Base-by-base conservation (phyloP, 2,329 filamentous ascomycete genomes). In the Amesomyces nigricolor region DNA sequence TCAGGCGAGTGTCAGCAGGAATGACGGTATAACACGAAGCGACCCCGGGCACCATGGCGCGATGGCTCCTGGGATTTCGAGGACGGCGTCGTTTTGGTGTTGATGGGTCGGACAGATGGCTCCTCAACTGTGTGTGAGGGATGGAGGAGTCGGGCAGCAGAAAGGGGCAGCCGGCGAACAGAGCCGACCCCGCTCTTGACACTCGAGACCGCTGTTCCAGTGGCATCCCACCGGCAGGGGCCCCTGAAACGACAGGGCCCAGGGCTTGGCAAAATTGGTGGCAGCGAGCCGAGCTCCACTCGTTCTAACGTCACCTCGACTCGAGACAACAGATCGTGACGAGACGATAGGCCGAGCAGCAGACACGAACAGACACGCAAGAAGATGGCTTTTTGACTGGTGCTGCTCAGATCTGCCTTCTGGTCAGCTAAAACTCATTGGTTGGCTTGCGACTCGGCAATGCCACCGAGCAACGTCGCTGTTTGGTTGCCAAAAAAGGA, bases 181-280 rank as follows among this genome's bases (percentile, higher is more conserved):
- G 39, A 35, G 42, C 26, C 6, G 22, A 44, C 55, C 56, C 56
- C 51, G 56, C 56, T 22, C 55, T 57, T 57, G 55, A 47, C 51
- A 35, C 16, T 43, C 39, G 39, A 35, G 35, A 22, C 22, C 7
- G 39, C 32, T 16, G 50, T 48, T 47, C 26, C 22, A 26, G 22
- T 26, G 22, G 22, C 22, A 26, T 26, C 22, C 53, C 53, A 47
- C 53, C 37, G 44, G 8, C 42, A 35, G 48, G 47, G 17, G 29
- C 16, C 19, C 19, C 40, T 55, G 53, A 55, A 55, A 55, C 53
- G 35, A 16, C 53, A 45, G 38, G 47, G 42, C 19, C 47, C 47
- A 22, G 47, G 47, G 32, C 16, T 13, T 40, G n/a, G 30, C 26
- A 45, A 32, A 22, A 38, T 39, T 26, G 22, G 22, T 26, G 29